Percentiles rank a stretch among this genome's conserved stretches.
These are phyloP conservation scores for Nemophila menziesii DNA, from an alignment of 257 asterid species.

Conservation along the genomic window DNA sequence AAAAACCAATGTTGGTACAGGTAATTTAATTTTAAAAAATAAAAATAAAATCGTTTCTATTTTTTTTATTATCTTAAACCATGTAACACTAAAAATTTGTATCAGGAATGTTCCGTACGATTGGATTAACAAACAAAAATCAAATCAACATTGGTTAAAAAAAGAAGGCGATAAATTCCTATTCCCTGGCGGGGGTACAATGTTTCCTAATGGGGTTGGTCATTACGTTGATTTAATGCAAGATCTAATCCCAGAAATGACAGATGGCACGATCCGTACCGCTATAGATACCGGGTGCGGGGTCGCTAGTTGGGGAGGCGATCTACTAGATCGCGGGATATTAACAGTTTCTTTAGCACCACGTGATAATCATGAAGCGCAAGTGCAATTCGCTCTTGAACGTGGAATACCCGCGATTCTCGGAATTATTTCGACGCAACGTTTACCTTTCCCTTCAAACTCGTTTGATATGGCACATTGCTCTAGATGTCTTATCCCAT, in stretches of 20 bases:
- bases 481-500: slow-evolving; percentile 25
- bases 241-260: slow-evolving; percentile 20
- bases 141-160: slow-evolving; percentile 23
- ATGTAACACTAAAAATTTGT: slow-evolving; percentile 4
- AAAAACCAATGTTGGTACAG: slow-evolving; percentile 80
- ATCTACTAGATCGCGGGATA: slow-evolving; percentile 22
- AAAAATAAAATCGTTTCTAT: not conserved
- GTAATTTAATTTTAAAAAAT: no score
- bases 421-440: slow-evolving; percentile 23
- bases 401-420: slow-evolving; percentile 27
- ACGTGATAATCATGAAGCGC: slow-evolving; percentile 23
- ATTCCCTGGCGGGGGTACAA: slow-evolving; percentile 25
- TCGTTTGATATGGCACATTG: slow-evolving; percentile 27
- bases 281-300: slow-evolving; percentile 29
- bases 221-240: slow-evolving; percentile 18
- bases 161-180: slow-evolving; percentile 25
- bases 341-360: slow-evolving; percentile 22
- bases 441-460: slow-evolving; percentile 24
- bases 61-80: not conserved
- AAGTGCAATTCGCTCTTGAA: slow-evolving; percentile 26
- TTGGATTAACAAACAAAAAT: slow-evolving; percentile 23
- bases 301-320: slow-evolving; percentile 30
- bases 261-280: slow-evolving; percentile 20
- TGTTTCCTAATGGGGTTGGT: slow-evolving; percentile 24
- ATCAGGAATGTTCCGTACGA: slow-evolving; percentile 27